Evolutionary conservation across 495 filamentous ascomycete species (phyloP), one percentile per base, ranked within the genome.

Genomic region (Daldinia decipiens): DNA sequence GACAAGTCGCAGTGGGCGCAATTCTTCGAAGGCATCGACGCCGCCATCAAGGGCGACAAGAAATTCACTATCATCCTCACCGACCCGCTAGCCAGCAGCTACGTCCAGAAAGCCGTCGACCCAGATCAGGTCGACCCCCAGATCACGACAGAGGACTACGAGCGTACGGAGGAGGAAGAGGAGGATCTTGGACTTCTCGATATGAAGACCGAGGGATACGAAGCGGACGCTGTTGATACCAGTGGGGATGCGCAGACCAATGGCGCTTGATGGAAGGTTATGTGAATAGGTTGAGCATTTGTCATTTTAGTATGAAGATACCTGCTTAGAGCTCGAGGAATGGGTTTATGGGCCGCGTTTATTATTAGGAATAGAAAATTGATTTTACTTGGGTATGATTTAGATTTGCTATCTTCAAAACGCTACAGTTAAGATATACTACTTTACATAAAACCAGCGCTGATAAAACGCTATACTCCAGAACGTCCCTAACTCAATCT

Each of bases 141-240:
- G 82, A 87, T 99, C 73, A 87, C 82, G 19, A 85, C 87, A 3
- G 93, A 93, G 78, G 94, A 97, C 38, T 98, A 98, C 76, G 88
- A 90, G 52, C 86, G 95, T 66, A 96, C 94, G 0, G 88, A 89
- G 0, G 90, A 97, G 78, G 96, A 98, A 77, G 90, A 95, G 77
- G 96, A 98, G 70, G 91, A 97, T 36, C 82, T 99, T 21, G 95
- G 95, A 0, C 81, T 98, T 70, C 87, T 79, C 43, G 95, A 98
- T 74, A 98, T 99, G 89, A 96, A 94, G 84, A 90, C 89, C 0
- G 93, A 97, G 76, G 89, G 88, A 0, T 98, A 98, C 80, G 93
- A 91, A 75, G 82, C 87, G 50, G 87, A 80, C 34, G 38, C n/a
- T 7, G 24, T 5, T 29, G n/a, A 17, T 27, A 15, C 50, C 43